A percentile compares a stretch with the other conserved stretches of the same genome.
These are phyloP conservation scores for grape (Vitis vinifera) DNA, from an alignment of 164 flowering plant species.

Conservation along the genomic window DNA sequence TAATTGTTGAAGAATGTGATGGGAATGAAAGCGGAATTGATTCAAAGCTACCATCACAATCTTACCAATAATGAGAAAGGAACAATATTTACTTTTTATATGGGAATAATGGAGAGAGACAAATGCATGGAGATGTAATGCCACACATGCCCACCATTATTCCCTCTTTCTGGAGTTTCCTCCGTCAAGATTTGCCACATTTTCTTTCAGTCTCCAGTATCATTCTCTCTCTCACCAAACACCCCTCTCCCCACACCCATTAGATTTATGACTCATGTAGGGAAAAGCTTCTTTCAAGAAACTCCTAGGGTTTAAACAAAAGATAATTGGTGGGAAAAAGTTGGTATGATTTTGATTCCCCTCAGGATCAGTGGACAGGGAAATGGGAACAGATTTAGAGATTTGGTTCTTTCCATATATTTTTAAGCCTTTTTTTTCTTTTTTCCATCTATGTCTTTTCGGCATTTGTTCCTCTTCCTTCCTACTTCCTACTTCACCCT, in stretches of 20 bases:
- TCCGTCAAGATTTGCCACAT: not conserved
- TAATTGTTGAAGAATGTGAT: slow-evolving; percentile 6
- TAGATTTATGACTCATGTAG: not conserved
- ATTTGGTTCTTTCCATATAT: not conserved
- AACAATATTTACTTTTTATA: slow-evolving; percentile 6
- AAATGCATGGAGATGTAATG: slow-evolving; percentile 1
- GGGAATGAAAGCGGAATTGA: slow-evolving; percentile 15
- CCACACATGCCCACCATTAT: not conserved
- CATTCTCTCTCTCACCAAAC: not conserved
- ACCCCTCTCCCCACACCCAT: not conserved
- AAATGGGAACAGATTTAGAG: too few relatives aligned
- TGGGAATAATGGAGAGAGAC: slow-evolving; percentile 8
- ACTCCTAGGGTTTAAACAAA: not conserved
- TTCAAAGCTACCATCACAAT: slow-evolving; percentile 11
- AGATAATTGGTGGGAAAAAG: not conserved
- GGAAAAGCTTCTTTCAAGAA: not conserved
- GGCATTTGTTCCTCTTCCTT: too few relatives aligned
- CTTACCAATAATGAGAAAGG: slow-evolving; percentile 17
- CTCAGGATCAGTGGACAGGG: not conserved
- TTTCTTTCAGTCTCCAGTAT: not conserved
- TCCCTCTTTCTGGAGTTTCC: not conserved
- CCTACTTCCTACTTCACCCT: too few relatives aligned
- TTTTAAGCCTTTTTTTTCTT: too few relatives aligned
- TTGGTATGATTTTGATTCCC: not conserved
- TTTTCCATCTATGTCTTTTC: too few relatives aligned